A percentile compares a stretch with the other conserved stretches of the same genome.
Conservation (phyloP, 306 rosid species). For the Lablab purpureus region DNA sequence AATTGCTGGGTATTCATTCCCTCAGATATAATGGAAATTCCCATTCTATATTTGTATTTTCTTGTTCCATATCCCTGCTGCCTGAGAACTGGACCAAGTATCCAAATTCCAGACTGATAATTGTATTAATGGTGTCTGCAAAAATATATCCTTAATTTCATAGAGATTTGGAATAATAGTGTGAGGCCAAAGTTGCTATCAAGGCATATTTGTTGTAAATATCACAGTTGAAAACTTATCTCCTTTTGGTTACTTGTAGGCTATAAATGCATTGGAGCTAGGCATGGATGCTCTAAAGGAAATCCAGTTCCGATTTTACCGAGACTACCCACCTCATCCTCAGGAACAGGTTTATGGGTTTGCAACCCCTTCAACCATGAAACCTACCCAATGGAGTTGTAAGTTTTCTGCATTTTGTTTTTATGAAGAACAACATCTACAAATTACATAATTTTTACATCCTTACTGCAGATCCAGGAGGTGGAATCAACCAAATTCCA, state of each 20-base stretch:
- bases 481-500: slow-evolving; percentile 97
- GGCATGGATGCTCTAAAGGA: slow-evolving; percentile 94
- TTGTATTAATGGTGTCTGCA: not conserved
- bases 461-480: slow-evolving; percentile 80
- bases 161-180: not conserved
- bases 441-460: slow-evolving; percentile 16
- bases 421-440: slow-evolving; percentile 8
- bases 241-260: slow-evolving; percentile 62
- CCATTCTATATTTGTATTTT: not conserved
- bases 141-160: not conserved
- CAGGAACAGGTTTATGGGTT: slow-evolving; percentile 81
- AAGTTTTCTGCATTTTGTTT: slow-evolving; percentile 49
- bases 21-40: not conserved
- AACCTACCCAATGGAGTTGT: slow-evolving; percentile 99
- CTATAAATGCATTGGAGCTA: slow-evolving; percentile 85
- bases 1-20: slow-evolving; percentile 1
- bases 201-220: slow-evolving; percentile 24
- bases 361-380: slow-evolving; percentile 97
- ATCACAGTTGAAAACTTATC: slow-evolving; percentile 31
- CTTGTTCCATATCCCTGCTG: slow-evolving; percentile 11
- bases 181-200: slow-evolving; percentile 16
- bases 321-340: slow-evolving; percentile 95
- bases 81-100: slow-evolving; percentile 27
- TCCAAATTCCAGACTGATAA: slow-evolving; percentile 7
- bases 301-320: slow-evolving; percentile 75